Evolutionary conservation across 768 basidiomycete genomes (phyloP).

Genomic region (Russula brevipes): DNA sequence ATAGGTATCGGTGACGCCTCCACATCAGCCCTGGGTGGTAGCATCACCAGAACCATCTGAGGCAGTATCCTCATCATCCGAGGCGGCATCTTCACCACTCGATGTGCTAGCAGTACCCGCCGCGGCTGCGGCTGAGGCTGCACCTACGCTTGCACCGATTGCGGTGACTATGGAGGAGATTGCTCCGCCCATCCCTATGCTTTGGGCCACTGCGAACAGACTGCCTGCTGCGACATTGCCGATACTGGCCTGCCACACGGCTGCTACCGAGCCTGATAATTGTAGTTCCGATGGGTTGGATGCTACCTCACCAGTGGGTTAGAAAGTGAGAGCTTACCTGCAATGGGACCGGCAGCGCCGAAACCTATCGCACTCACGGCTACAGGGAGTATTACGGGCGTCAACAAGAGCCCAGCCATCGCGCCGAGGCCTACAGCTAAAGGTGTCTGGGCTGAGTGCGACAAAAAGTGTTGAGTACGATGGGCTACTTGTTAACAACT

Average conservation of each 20-base stretch:
- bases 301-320: neutral
- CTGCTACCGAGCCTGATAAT: conserved; percentile 1
- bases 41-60: neutral
- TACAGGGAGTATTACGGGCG: neutral
- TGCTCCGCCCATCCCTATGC: conserved; percentile 13
- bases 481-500: no score
- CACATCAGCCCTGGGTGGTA: neutral
- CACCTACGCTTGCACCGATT: neutral
- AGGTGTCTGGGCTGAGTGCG: neutral
- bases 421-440: neutral
- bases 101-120: neutral
- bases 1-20: no score
- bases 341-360: conserved; percentile 3
- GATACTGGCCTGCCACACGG: conserved; percentile 1
- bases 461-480: neutral
- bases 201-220: conserved; percentile 6
- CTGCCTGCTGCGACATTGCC: conserved; percentile 14
- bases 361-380: conserved; percentile 1
- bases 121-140: neutral
- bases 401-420: neutral
- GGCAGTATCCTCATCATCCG: no score
- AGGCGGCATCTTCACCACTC: no score
- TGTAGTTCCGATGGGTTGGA: no score
- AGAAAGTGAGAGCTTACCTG: neutral
- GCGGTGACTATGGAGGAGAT: neutral